Evolutionary conservation across 805 yeast genomes (phyloP).

Genomic region (Candida mattraensis): DNA sequence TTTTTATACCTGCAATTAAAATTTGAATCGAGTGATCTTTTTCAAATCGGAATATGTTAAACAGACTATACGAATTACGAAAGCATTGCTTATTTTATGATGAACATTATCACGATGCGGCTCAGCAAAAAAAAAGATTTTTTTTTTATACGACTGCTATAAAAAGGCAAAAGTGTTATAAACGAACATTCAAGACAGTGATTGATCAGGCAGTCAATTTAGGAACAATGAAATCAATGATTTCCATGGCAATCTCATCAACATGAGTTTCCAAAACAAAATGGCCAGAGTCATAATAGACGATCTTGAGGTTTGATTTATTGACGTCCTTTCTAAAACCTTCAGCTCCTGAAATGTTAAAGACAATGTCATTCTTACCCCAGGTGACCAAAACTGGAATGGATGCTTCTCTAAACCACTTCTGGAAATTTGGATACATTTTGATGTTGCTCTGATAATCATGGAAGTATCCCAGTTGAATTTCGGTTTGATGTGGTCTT

Average conservation of each 20-base stretch:
- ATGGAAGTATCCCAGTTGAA: conserved; percentile 36
- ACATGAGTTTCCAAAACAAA: conserved; percentile 27
- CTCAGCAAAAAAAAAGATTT: no score
- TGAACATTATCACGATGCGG: no score
- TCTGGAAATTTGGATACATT: conserved; percentile 39
- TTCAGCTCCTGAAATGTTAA: conserved; percentile 37
- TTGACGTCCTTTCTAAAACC: conserved; percentile 37
- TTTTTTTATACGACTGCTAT: no score
- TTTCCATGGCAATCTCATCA: conserved; percentile 1
- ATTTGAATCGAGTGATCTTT: no score
- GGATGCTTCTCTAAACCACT: conserved; percentile 30
- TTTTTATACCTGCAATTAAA: no score
- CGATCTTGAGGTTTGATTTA: conserved; percentile 30
- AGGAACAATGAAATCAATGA: no score
- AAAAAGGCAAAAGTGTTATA: no score
- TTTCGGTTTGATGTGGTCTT: conserved; percentile 26
- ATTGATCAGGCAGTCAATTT: no score
- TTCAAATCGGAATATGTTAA: no score
- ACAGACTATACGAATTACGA: no score
- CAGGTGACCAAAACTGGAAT: conserved; percentile 40
- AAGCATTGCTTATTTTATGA: no score
- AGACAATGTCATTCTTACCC: conserved; percentile 43
- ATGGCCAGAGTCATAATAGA: conserved; percentile 38
- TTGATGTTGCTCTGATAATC: conserved; percentile 38
- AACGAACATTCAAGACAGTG: no score